Conservation (phyloP, 768 basidiomycete species). For the Russula sp. region DNA sequence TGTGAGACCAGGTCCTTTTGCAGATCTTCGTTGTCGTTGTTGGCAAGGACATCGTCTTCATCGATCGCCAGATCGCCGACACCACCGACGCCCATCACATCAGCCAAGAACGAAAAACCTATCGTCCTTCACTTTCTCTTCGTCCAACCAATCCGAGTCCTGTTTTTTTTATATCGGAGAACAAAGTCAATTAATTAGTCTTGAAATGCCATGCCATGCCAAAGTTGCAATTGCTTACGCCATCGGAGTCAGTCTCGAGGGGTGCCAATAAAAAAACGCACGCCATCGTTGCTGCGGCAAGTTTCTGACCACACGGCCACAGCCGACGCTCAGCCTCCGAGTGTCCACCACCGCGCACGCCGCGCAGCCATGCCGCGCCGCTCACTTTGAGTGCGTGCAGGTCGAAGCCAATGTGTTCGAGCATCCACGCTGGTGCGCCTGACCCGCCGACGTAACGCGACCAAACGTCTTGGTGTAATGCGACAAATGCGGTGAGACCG, state of each 20-base stretch:
- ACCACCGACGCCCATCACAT: conserved; percentile 68
- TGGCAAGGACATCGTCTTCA: conserved; percentile 59
- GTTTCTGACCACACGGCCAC: conserved; percentile 91
- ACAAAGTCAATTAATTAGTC: no score
- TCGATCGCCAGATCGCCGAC: conserved; percentile 66
- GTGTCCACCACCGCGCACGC: conserved; percentile 70
- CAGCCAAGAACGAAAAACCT: no score
- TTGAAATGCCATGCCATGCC: no score
- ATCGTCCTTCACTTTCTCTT: conserved; percentile 68
- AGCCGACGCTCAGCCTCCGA: conserved; percentile 71
- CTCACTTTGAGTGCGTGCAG: conserved; percentile 69
- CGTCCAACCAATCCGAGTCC: conserved; percentile 95
- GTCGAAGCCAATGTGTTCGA: conserved; percentile 82
- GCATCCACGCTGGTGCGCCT: conserved; percentile 94
- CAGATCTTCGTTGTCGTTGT: conserved; percentile 80
- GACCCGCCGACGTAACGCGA: conserved; percentile 92
- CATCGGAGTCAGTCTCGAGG: conserved; percentile 63
- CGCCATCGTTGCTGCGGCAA: conserved; percentile 95
- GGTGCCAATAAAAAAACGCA: conserved; percentile 38
- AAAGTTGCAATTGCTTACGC: no score
- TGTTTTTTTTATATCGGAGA: no score
- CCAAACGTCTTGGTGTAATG: conserved; percentile 93
- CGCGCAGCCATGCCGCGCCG: conserved; percentile 81
- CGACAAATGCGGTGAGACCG: conserved; percentile 66
- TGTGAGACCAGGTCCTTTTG: conserved; percentile 78